phyloP scores from a whole-genome alignment of 768 basidiomycete species.

The Podaxis carcinomalis region DNA sequence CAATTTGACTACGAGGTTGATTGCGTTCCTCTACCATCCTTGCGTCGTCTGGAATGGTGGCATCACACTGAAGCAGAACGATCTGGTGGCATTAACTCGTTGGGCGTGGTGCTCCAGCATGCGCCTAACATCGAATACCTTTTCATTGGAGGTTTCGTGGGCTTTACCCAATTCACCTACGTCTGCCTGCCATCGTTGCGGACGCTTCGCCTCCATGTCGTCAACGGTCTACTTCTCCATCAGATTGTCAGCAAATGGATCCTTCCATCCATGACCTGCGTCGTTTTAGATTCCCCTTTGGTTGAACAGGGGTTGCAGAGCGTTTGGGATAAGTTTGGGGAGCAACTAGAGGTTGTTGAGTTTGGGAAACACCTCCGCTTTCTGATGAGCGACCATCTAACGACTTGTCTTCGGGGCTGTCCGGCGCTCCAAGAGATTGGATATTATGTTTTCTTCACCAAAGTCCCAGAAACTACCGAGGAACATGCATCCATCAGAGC shows the following conservation, averaged over 20 bases:
- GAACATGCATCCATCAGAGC: slow-evolving; percentile 32
- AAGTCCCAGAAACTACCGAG: slow-evolving; percentile 19
- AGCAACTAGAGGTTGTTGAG: slow-evolving; percentile 49
- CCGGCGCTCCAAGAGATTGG: slow-evolving; percentile 46
- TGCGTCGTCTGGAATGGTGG: slow-evolving; percentile 71
- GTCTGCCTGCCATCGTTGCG: slow-evolving; percentile 42
- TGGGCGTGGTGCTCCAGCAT: slow-evolving; percentile 44
- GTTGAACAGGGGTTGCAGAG: slow-evolving; percentile 32
- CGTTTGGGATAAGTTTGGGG: slow-evolving; percentile 48
- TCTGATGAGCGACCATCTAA: slow-evolving; percentile 43
- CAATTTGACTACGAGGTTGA: slow-evolving; percentile 52
- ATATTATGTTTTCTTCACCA: slow-evolving; percentile 52
- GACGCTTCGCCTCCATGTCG: slow-evolving; percentile 48
- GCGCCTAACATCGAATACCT: slow-evolving; percentile 58
- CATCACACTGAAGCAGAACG: slow-evolving; percentile 52
- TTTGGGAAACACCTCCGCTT: slow-evolving; percentile 57
- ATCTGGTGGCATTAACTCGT: slow-evolving; percentile 62
- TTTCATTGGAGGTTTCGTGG: slow-evolving; percentile 45
- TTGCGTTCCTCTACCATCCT: slow-evolving; percentile 39
- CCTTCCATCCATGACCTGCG: slow-evolving; percentile 46
- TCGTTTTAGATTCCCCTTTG: slow-evolving; percentile 49
- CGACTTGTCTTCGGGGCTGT: slow-evolving; percentile 42
- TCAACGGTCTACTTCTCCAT: slow-evolving; percentile 47
- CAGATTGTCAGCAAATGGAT: slow-evolving; percentile 43
- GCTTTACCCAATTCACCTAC: slow-evolving; percentile 20